phyloP scores from a whole-genome alignment of 2,329 filamentous ascomycete species.

The Dryadomyces sulphureus region DNA sequence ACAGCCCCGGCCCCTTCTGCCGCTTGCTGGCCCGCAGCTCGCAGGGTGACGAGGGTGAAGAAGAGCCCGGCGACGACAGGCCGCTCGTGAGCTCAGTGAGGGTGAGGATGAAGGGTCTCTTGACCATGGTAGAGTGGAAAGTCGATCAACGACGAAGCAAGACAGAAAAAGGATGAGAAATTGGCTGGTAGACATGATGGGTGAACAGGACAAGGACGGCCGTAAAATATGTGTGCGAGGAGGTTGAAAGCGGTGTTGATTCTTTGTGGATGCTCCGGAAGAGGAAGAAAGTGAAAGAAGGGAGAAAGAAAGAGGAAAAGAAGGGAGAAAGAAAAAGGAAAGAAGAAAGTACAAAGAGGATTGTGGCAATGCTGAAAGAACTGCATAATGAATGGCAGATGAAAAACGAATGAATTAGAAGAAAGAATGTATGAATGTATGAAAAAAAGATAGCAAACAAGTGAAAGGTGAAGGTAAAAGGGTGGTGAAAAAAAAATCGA shows the following conservation, averaged over 20 bases:
- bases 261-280: too few relatives aligned
- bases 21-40: too few relatives aligned
- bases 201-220: neutral
- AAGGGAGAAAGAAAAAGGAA: neutral
- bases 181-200: too few relatives aligned
- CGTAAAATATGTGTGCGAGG: too few relatives aligned
- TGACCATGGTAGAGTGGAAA: too few relatives aligned
- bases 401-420: neutral
- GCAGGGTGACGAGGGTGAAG: too few relatives aligned
- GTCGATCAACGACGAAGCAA: neutral
- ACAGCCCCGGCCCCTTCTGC: too few relatives aligned
- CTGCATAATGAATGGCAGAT: neutral
- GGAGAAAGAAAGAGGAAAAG: neutral
- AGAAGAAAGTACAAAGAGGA: neutral
- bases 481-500: neutral
- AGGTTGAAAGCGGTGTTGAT: too few relatives aligned
- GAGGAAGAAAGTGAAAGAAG: neutral
- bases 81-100: too few relatives aligned
- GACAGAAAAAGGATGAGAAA: too few relatives aligned
- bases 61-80: too few relatives aligned
- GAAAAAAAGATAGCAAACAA: neutral
- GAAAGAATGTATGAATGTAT: neutral
- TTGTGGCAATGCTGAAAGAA: neutral
- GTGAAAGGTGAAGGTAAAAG: neutral
- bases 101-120: too few relatives aligned